Percentiles rank a stretch among this genome's conserved stretches.
phyloP scores from a whole-genome alignment of 1,139 yeast species.

The Zygosaccharomyces pseudobailii region DNA sequence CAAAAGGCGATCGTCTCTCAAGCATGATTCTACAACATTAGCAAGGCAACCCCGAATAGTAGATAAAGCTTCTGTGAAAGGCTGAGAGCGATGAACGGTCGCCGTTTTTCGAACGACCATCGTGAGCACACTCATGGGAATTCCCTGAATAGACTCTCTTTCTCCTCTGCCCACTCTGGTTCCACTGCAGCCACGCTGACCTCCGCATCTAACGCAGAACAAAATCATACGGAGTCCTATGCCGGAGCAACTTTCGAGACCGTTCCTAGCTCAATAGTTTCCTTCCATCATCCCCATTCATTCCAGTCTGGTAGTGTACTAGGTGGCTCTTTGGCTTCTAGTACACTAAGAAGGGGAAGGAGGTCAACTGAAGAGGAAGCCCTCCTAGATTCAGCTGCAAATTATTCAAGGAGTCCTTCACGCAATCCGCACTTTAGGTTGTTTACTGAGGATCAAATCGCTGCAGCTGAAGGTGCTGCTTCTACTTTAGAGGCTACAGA shows the following conservation, averaged over 20 bases:
- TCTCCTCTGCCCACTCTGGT: conserved; percentile 30
- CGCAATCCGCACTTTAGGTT: conserved; percentile 54
- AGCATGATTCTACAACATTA: not conserved
- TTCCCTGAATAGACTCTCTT: conserved; percentile 18
- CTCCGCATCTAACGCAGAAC: conserved; percentile 30
- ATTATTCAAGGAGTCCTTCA: conserved; percentile 26
- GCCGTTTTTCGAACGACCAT: not conserved
- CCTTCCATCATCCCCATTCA: conserved; percentile 66
- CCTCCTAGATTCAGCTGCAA: conserved; percentile 11
- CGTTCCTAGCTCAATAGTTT: conserved; percentile 83
- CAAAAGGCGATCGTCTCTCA: not conserved
- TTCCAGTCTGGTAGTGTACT: conserved; percentile 32
- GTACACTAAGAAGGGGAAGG: conserved; percentile 30
- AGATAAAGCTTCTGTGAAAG: not conserved
- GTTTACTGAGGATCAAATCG: conserved; percentile 78
- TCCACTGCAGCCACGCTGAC: conserved; percentile 32
- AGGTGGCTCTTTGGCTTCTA: conserved; percentile 25
- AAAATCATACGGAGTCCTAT: conserved; percentile 57
- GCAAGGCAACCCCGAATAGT: not conserved
- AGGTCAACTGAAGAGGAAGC: conserved; percentile 25
- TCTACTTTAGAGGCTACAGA: conserved; percentile 63
- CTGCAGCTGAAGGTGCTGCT: conserved; percentile 68
- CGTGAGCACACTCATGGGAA: not conserved
- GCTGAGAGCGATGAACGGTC: conserved; percentile 2
- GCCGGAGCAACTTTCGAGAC: conserved; percentile 89